Conservation (phyloP, 768 basidiomycete genomes). For the Chalciporus pseudorubinellus region DNA sequence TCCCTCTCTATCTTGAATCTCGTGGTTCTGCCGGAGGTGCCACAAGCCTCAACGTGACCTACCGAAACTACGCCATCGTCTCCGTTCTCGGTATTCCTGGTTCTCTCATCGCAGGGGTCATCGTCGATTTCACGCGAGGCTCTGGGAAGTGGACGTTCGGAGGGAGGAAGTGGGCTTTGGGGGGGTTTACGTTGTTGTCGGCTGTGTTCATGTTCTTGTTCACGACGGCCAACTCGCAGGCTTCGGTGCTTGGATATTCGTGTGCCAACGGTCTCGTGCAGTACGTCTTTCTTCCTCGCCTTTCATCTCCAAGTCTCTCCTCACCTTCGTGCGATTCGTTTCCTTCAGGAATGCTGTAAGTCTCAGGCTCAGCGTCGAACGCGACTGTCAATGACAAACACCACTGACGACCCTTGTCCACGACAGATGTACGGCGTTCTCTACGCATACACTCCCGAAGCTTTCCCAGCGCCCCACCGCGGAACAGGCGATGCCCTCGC, state of each 20-base stretch:
- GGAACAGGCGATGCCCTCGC: conserved; percentile 54
- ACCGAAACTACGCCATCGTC: conserved; percentile 50
- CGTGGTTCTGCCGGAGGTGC: conserved; percentile 28
- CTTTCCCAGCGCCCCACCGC: conserved; percentile 55
- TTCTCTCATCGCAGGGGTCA: conserved; percentile 43
- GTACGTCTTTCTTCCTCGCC: conserved; percentile 26
- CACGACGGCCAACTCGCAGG: conserved; percentile 43
- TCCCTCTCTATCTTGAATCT: conserved; percentile 46
- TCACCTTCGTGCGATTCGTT: not conserved
- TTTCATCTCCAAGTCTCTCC: too few relatives aligned
- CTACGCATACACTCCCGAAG: conserved; percentile 59
- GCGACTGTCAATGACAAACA: not conserved
- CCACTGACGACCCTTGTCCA: not conserved
- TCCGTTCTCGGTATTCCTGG: conserved; percentile 48
- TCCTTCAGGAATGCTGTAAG: conserved; percentile 36
- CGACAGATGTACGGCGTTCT: conserved; percentile 49
- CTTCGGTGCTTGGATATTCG: conserved; percentile 44
- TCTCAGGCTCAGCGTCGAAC: not conserved
- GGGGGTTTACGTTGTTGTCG: conserved; percentile 42
- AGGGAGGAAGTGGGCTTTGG: conserved; percentile 48
- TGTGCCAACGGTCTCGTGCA: conserved; percentile 43
- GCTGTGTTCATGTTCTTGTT: conserved; percentile 51
- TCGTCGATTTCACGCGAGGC: conserved; percentile 44
- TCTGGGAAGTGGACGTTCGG: conserved; percentile 35
- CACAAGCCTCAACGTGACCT: conserved; percentile 32